A percentile compares a stretch with the other conserved stretches of the same genome.
These are phyloP conservation scores for Alternaria sp. DNA, from an alignment of 2,329 filamentous ascomycete genomes.

Conservation along the genomic window DNA sequence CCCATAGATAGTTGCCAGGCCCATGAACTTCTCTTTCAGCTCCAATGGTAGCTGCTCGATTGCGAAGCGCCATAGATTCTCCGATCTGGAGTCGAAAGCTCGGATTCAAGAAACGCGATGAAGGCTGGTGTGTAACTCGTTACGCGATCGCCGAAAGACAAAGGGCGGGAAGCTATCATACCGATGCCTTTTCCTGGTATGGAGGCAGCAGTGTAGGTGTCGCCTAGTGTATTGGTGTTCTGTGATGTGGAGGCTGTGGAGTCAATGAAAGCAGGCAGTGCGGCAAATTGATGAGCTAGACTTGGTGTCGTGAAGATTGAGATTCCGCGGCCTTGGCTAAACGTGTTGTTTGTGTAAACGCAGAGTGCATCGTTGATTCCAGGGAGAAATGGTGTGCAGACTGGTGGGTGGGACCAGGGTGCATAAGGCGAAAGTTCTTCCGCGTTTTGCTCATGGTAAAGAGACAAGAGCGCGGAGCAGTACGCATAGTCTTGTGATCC, in stretches of 20 bases:
- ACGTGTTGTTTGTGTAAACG: constrained; percentile 42
- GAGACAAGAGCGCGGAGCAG: background rate
- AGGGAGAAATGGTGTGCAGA: constrained; percentile 37
- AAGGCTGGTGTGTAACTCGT: constrained; percentile 46
- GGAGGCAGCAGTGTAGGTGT: constrained; percentile 30
- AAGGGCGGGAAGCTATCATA: constrained; percentile 36
- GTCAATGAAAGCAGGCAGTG: constrained; percentile 37
- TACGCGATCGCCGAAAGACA: constrained; percentile 37
- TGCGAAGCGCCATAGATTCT: constrained; percentile 38
- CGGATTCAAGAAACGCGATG: constrained; percentile 42
- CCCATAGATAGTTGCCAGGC: constrained; percentile 40
- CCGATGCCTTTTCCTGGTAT: constrained; percentile 46
- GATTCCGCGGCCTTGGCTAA: constrained; percentile 43
- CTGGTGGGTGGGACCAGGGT: constrained; percentile 40
- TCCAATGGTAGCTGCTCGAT: constrained; percentile 37
- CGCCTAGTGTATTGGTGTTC: constrained; percentile 32
- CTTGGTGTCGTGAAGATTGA: constrained; percentile 47
- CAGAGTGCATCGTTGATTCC: constrained; percentile 41
- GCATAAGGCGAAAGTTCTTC: constrained; percentile 5
- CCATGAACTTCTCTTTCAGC: constrained; percentile 30
- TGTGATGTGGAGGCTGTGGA: constrained; percentile 15
- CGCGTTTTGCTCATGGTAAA: background rate
- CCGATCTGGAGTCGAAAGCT: constrained; percentile 41
- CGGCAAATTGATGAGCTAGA: constrained; percentile 34
- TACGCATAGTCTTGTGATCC: constrained; percentile 14